These are phyloP conservation scores for Exophiala bonariae DNA, from an alignment of 2,329 filamentous ascomycete genomes.

Conservation along the genomic window DNA sequence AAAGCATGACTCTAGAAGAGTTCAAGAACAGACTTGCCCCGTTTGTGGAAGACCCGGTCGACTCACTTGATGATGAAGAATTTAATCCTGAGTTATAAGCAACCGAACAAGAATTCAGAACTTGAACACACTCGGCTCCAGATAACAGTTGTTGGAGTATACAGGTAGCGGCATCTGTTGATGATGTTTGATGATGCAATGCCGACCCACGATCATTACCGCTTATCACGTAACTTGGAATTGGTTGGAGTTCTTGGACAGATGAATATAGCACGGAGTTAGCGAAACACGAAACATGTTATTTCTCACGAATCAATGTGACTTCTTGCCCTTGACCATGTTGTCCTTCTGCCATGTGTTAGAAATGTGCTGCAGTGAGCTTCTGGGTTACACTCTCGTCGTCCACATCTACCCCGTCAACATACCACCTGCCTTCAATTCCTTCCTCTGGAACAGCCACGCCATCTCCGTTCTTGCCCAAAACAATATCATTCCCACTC, in stretches of 20 bases:
- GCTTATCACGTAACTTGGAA: not conserved
- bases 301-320: not conserved
- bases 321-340: not conserved
- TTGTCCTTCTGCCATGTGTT: not conserved
- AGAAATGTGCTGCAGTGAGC: conserved; percentile 28
- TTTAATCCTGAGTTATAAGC: conserved; percentile 17
- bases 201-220: conserved; percentile 20
- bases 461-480: conserved; percentile 43
- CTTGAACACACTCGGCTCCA: not conserved
- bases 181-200: conserved; percentile 7
- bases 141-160: too few relatives aligned
- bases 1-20: conserved; percentile 57
- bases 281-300: not conserved
- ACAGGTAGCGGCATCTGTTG: too few relatives aligned
- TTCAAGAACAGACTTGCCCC: conserved; percentile 57
- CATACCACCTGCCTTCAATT: conserved; percentile 45
- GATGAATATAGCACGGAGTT: too few relatives aligned
- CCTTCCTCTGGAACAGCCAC: conserved; percentile 25
- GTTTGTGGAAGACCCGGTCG: conserved; percentile 36
- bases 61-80: conserved; percentile 6
- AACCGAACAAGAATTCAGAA: not conserved
- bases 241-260: not conserved
- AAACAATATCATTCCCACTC: conserved; percentile 47
- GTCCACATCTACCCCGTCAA: conserved; percentile 43
- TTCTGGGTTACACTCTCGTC: conserved; percentile 28